Evolutionary conservation across 306 rosid species (phyloP), one percentile per base, ranked within the genome.

Genomic region (Erythrophleum fordii): DNA sequence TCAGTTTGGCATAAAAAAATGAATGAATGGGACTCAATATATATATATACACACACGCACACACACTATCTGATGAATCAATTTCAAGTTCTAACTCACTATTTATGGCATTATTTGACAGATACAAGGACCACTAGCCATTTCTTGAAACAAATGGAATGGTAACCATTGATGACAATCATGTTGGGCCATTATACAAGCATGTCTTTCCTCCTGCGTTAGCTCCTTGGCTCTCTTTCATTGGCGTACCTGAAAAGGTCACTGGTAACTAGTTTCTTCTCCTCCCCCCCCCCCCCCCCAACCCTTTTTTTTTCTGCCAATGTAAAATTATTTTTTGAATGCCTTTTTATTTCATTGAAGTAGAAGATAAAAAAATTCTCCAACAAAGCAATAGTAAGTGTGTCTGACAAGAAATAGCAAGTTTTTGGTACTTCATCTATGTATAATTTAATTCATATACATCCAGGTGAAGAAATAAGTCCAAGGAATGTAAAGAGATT

Each of bases 121-220:
- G 88, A 37, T 85, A 85, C 78, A 81, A 74, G 73, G 67, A 81
- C 42, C 70, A 81, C 44, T 5, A 26, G 49, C 88, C 88, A 37
- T 85, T 85, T 69, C 78, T 85, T 67, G 83, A 81, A 68, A 74
- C 83, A 23, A 73, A 78, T 73, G 85, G 83, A 68, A 44, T 44
- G 60, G 67, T 85, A 31, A 81, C 75, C 14, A 25, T 78, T 77
- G 85, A 85, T 2, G 83, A 81, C 69, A 85, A 77, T 51, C 85
- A 85, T n/a, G 83, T 85, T 22, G 88, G 85, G 18, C 88, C 88
- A 59, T 56, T 85, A 23, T 85, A 81, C 85, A 85, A 85, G 52
- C 88, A 81, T 0, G 83, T 85, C 61, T 85, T 85, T 60, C 88
- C 88, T 77, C 88, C 88, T 67, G 49, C 83, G 22, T 17, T 85